Conservation (phyloP, 2,329 filamentous ascomycete genomes). For the Botrytis elliptica region DNA sequence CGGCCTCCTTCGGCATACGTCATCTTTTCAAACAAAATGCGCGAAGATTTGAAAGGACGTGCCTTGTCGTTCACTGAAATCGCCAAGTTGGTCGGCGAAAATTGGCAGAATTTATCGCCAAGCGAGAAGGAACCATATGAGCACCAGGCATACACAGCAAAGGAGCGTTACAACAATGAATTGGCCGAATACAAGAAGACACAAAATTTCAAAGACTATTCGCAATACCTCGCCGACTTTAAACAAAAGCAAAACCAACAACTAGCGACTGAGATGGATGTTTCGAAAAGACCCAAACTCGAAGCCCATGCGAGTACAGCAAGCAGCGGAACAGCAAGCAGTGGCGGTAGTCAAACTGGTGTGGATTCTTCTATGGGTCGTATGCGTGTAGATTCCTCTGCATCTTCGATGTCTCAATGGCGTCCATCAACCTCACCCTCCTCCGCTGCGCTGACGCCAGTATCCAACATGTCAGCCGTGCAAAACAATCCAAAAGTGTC, state of each 20-base stretch:
- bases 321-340: constrained; percentile 33
- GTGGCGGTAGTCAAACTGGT: constrained; percentile 28
- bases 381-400: constrained; percentile 30
- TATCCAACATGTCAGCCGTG: constrained; percentile 24
- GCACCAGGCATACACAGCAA: constrained; percentile 67
- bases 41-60: constrained; percentile 73
- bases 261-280: constrained; percentile 42
- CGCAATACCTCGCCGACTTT: constrained; percentile 73
- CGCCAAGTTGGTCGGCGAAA: constrained; percentile 76
- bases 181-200: constrained; percentile 78
- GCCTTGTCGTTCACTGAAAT: constrained; percentile 81
- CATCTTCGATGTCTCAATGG: constrained; percentile 31
- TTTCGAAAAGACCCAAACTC: constrained; percentile 38
- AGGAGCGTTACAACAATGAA: constrained; percentile 74
- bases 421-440: constrained; percentile 19
- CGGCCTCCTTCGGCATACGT: constrained; percentile 81
- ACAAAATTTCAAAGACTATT: constrained; percentile 64
- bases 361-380: constrained; percentile 27
- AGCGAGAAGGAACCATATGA: constrained; percentile 71
- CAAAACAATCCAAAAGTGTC: constrained; percentile 11
- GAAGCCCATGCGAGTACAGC: constrained; percentile 32
- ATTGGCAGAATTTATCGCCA: constrained; percentile 71
- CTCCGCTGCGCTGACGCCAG: background rate
- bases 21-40: constrained; percentile 80
- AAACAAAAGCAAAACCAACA: constrained; percentile 66